Base-by-base conservation (phyloP, 169 alveolate species). In the Toxoplasma gondii region DNA sequence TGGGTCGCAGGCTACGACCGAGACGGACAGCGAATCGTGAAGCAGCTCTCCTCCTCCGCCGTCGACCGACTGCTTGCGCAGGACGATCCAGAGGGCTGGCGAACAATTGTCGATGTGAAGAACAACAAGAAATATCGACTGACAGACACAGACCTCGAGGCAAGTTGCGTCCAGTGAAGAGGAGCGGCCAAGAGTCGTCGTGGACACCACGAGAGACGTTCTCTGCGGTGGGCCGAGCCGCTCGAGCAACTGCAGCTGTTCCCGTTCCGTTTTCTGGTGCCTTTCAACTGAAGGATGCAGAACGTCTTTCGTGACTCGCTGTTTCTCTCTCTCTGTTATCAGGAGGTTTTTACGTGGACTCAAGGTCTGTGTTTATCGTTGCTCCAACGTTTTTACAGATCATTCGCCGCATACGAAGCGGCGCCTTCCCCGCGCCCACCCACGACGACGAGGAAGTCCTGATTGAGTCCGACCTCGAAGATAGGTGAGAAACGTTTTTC, bases 1-100 rank as follows among this genome's bases (percentile, higher is more conserved):
- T 41, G 24, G 10, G 44, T 19, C 67, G 29, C 80, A 91, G 92
- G 91, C 34, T 78, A 70, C 91, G 81, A 84, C 82, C 58, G 44
- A 53, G 94, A 88, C 38, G 95, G 94, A 31, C 45, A 58, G 93
- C 91, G 58, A 78, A 44, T 94, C 38, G 53, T 82, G 87, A 90
- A 94, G 90, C 22, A 78, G 43, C 19, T 95, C 67, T 34, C 87
- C 70, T 88, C 91, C 44, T 94, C 97, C 17, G 96, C 91, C 39
- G 74, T 94, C 53, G 98, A 97, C 86, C 96, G 97, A 87, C 94
- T 98, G 86, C 96, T 97, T 84, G 96, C 97, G 93, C 95, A 93
- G 70, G 98, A 98, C 67, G 98, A 98, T 95, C 98, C 98, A 58
- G 98, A 98, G 82, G 98, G 99, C 97, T 98, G 99, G 99, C 95